Percentiles rank a stretch among this genome's conserved stretches.
Conservation (phyloP, 805 yeast genomes). For the Priceomyces melissophilus region DNA sequence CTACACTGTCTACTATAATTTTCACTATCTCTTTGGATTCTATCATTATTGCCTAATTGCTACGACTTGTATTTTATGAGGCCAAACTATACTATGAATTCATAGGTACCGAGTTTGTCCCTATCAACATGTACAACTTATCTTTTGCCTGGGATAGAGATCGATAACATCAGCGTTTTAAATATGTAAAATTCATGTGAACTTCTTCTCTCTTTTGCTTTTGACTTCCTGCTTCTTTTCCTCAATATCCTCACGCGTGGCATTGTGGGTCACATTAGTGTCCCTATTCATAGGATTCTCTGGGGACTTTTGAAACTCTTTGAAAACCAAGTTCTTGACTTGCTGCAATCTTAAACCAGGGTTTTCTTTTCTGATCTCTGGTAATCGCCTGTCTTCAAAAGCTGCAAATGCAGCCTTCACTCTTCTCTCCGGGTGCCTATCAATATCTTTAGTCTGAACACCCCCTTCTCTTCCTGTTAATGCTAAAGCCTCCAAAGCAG, state of each 20-base stretch:
- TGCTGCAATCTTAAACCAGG: slow-evolving; percentile 82
- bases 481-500: slow-evolving; percentile 74
- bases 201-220: slow-evolving; percentile 45
- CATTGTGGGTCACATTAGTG: slow-evolving; percentile 61
- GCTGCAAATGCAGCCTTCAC: slow-evolving; percentile 77
- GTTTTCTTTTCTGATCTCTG: slow-evolving; percentile 68
- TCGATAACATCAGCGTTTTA: too few species aligned
- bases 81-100: too few species aligned
- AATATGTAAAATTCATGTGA: slow-evolving; percentile 9
- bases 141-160: too few species aligned
- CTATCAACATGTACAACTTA: too few species aligned
- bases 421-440: slow-evolving; percentile 86
- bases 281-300: slow-evolving; percentile 85
- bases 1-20: too few species aligned
- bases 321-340: slow-evolving; percentile 65
- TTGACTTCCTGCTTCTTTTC: slow-evolving; percentile 47
- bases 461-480: slow-evolving; percentile 57
- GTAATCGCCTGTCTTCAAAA: slow-evolving; percentile 66
- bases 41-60: too few species aligned
- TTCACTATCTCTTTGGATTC: too few species aligned
- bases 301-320: slow-evolving; percentile 77
- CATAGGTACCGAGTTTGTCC: too few species aligned
- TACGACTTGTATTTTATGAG: too few species aligned
- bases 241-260: slow-evolving; percentile 49
- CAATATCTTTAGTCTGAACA: slow-evolving; percentile 60